Base-by-base conservation (phyloP, 2,329 filamentous ascomycete species). In the Fusarium domesticum region DNA sequence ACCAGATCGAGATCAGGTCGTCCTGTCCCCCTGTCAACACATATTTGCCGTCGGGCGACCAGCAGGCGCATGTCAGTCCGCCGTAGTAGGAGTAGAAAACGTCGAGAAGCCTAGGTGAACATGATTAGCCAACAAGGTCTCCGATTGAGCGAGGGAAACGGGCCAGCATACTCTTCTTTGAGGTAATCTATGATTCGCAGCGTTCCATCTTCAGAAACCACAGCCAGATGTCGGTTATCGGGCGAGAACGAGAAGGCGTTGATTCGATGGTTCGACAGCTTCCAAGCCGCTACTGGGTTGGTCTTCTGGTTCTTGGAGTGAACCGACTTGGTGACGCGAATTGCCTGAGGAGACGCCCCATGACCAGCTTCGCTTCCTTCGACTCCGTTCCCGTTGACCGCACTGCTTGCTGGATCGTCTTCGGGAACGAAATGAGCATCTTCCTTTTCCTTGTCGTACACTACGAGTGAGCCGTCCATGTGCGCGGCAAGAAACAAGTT, bases 391-490 rank as follows among this genome's bases (percentile, higher is more conserved):
- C 90, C 92, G 50, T 56, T 59, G 19, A 56, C 38, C 30, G 48
- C 63, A 43, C 79, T 73, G 25, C 85, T 78, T 62, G 95, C 89
- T 0, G 86, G 77, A 4, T 80, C 74, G 25, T 85, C 78, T 62
- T 95, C 89, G 0, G 86, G 77, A 3, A 81, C 75, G 59, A 96
- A 93, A 2, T 83, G 75, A 1, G 84, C 83, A 63, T 96, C 91
- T 53, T 96, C 91, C 64, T 93, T 96, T 62, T 96, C 91, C 69
- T 97, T 98, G 68, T 98, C 93, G 58, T 97, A 98, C 2, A 97
- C 89, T 3, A 98, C 80, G 35, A 98, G 68, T 3, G 86, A 85
- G 2, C 93, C 93, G 61, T 98, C 91, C 75, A 89, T 87, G 64
- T 97, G 91, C 10, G 90, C 86, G 10, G 91, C 91, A 35, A 98